A percentile compares a stretch with the other conserved stretches of the same genome.
Evolutionary conservation across 2,329 filamentous ascomycete genomes (phyloP).

Genomic region (Phialophora tarda): DNA sequence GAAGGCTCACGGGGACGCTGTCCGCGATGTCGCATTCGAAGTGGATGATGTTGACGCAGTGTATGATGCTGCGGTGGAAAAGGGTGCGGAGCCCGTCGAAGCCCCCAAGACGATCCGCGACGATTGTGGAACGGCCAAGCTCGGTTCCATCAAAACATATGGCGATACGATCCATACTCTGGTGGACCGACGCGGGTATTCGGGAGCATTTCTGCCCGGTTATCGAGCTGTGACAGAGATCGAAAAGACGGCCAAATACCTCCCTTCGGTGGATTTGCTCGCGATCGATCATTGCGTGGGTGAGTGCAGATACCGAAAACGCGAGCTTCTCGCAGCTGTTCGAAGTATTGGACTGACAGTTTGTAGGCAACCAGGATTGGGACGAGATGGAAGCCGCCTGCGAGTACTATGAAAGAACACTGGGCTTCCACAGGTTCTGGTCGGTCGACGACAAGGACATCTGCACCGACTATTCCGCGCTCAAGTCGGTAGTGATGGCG

Average conservation of each 20-base stretch:
- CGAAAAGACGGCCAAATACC: constrained; percentile 55
- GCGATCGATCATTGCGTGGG: constrained; percentile 96
- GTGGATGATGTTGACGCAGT: constrained; percentile 87
- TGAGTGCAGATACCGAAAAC: constrained; percentile 7
- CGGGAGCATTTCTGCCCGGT: constrained; percentile 80
- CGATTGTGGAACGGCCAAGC: constrained; percentile 68
- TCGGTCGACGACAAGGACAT: constrained; percentile 92
- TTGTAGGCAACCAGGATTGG: constrained; percentile 79
- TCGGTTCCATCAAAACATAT: constrained; percentile 86
- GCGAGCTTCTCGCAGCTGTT: background rate
- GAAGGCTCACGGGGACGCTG: constrained; percentile 86
- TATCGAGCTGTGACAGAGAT: constrained; percentile 62
- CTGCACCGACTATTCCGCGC: constrained; percentile 87
- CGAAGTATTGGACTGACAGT: constrained; percentile 6
- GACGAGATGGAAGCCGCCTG: constrained; percentile 75
- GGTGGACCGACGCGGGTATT: constrained; percentile 73
- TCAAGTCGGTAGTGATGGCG: constrained; percentile 89
- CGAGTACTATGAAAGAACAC: constrained; percentile 81
- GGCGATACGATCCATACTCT: constrained; percentile 95
- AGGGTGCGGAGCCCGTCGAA: constrained; percentile 49
- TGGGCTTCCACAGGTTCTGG: constrained; percentile 97
- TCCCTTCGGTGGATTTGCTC: constrained; percentile 70
- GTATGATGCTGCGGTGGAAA: constrained; percentile 71
- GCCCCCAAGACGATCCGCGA: constrained; percentile 65
- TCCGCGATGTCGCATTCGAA: constrained; percentile 94